These are phyloP conservation scores for Kwoniella mangroviensis DNA, from an alignment of 768 basidiomycete genomes.

Conservation along the genomic window DNA sequence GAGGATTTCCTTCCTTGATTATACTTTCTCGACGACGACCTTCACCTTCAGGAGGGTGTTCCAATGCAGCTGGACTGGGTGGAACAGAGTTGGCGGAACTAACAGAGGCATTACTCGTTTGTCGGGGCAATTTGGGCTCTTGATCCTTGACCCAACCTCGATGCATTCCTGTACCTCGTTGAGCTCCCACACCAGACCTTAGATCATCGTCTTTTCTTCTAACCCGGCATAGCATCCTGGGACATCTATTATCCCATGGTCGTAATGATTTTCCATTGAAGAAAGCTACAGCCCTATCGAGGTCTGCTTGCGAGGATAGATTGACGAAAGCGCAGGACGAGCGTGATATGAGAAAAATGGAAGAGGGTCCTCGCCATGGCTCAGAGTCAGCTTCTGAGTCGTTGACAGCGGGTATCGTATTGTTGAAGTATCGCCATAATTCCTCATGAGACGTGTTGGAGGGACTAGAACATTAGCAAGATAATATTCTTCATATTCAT, in stretches of 20 bases:
- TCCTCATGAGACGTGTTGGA: slow-evolving; percentile 81
- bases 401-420: slow-evolving; percentile 43
- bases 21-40: slow-evolving; percentile 45
- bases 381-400: slow-evolving; percentile 21
- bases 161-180: slow-evolving; percentile 85
- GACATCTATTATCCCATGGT: slow-evolving; percentile 72
- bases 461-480: slow-evolving; percentile 41
- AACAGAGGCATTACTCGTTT: slow-evolving; percentile 9
- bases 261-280: slow-evolving; percentile 77
- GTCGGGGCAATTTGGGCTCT: slow-evolving; percentile 28
- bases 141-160: slow-evolving; percentile 74
- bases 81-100: slow-evolving; percentile 27
- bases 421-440: slow-evolving; percentile 80
- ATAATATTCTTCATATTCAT: neutral
- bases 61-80: slow-evolving; percentile 32
- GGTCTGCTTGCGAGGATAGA: slow-evolving; percentile 68
- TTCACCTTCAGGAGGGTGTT: slow-evolving; percentile 51
- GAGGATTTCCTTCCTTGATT: slow-evolving; percentile 18
- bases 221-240: slow-evolving; percentile 79
- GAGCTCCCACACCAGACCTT: slow-evolving; percentile 86
- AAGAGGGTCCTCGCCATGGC: slow-evolving; percentile 68
- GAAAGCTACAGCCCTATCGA: slow-evolving; percentile 69
- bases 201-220: slow-evolving; percentile 81
- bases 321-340: slow-evolving; percentile 95
- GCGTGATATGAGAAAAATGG: slow-evolving; percentile 91